phyloP scores from a whole-genome alignment of 208 protist species.

The Leptomonas pyrrhocoris region DNA sequence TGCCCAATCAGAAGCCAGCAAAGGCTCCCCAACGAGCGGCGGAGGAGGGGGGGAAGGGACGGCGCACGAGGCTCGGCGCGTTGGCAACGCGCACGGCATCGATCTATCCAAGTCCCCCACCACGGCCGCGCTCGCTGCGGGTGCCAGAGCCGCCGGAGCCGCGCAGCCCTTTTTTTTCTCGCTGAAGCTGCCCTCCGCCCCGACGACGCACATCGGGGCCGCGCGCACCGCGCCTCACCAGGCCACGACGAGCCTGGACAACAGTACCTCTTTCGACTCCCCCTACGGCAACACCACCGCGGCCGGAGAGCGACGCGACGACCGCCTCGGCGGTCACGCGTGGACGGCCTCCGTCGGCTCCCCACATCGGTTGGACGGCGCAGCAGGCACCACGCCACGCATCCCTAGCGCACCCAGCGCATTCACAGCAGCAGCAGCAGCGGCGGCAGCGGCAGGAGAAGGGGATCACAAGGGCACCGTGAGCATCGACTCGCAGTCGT shows the following conservation, averaged over 20 bases:
- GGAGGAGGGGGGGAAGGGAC: background rate
- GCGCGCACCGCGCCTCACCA: background rate
- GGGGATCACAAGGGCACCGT: background rate
- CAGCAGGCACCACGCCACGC: conserved; percentile 10
- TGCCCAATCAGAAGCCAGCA: background rate
- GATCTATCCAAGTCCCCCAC: conserved; percentile 23
- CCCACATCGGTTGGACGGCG: conserved; percentile 4
- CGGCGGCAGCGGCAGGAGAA: background rate
- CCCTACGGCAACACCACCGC: background rate
- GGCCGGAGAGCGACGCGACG: background rate
- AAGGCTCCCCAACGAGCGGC: background rate
- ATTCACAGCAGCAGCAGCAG: background rate
- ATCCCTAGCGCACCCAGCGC: conserved; percentile 6
- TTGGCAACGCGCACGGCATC: conserved; percentile 10
- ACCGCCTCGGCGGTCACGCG: background rate
- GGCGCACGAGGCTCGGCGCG: background rate
- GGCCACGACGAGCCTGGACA: conserved; percentile 4
- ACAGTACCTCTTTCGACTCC: conserved; percentile 1
- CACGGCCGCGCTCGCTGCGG: conserved; percentile 6
- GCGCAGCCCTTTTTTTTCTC: conserved; percentile 19
- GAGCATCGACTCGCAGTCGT: background rate
- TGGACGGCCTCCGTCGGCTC: background rate
- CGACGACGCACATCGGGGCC: conserved; percentile 10
- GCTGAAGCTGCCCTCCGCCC: conserved; percentile 18
- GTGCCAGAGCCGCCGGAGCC: conserved; percentile 7